These are phyloP conservation scores for Colletotrichum musae DNA, from an alignment of 2,329 filamentous ascomycete species.

Conservation along the genomic window DNA sequence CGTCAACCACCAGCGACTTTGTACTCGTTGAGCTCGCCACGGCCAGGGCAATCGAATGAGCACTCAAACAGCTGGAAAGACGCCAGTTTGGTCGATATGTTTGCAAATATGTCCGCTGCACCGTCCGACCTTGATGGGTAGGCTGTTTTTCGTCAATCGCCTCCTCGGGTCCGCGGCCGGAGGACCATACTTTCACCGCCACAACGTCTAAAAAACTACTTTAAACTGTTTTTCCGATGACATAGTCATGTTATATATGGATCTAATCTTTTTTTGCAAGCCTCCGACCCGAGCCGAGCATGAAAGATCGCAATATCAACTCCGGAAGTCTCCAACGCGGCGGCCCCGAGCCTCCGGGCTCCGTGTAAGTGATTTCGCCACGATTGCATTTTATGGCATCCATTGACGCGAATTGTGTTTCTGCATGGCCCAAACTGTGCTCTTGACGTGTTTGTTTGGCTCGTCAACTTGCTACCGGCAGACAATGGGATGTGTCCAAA, in stretches of 20 bases:
- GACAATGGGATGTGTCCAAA: constrained; percentile 41
- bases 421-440: constrained; percentile 26
- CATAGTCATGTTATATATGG: too few species aligned
- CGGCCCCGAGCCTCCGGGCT: constrained; percentile 24
- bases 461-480: constrained; percentile 30
- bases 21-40: constrained; percentile 74
- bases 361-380: constrained; percentile 39
- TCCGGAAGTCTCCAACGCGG: constrained; percentile 12
- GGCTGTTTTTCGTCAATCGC: constrained; percentile 33
- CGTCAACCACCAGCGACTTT: constrained; percentile 68
- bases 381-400: constrained; percentile 1
- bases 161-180: constrained; percentile 36
- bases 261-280: constrained; percentile 1
- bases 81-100: constrained; percentile 17
- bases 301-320: constrained; percentile 35
- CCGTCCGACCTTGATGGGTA: constrained; percentile 28
- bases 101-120: constrained; percentile 9
- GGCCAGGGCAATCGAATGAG: constrained; percentile 55
- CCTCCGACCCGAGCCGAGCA: constrained; percentile 7
- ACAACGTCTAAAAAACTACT: constrained; percentile 7
- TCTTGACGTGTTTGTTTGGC: constrained; percentile 22
- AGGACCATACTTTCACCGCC: constrained; percentile 26
- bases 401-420: not conserved
- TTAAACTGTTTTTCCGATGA: not conserved
- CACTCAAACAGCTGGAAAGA: constrained; percentile 45